Evolutionary conservation across 1,284 basidiomycete genomes (phyloP).

Genomic region (Ceratobasidium theobromae): DNA sequence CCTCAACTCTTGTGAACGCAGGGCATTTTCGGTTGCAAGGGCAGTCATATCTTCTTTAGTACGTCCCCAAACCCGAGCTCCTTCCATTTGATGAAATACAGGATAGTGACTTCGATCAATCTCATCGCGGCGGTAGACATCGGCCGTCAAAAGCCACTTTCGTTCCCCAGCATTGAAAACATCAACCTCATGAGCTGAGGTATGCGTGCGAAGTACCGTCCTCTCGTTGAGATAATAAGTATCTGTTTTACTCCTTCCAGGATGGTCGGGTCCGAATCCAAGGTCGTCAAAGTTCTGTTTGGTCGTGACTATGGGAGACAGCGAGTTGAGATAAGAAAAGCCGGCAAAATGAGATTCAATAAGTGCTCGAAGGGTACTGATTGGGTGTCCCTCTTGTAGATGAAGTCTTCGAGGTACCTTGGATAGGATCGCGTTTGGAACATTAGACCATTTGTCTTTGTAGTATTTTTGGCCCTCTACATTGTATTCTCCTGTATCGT

Average conservation of each 20-base stretch:
- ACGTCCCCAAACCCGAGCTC: conserved; percentile 74
- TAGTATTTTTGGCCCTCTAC: conserved; percentile 14
- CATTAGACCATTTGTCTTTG: conserved; percentile 56
- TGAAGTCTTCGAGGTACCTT: conserved; percentile 76
- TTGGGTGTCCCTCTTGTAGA: conserved; percentile 75
- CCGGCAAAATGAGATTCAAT: conserved; percentile 82
- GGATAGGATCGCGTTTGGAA: conserved; percentile 79
- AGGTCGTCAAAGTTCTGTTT: conserved; percentile 96
- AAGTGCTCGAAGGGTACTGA: conserved; percentile 79
- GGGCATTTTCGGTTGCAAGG: conserved; percentile 52
- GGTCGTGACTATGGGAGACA: conserved; percentile 88
- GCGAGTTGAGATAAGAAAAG: conserved; percentile 60
- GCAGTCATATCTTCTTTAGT: conserved; percentile 56
- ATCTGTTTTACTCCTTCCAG: conserved; percentile 86
- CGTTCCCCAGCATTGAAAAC: conserved; percentile 77
- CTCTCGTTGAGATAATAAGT: conserved; percentile 94
- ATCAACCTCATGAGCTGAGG: conserved; percentile 96
- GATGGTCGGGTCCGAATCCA: conserved; percentile 91
- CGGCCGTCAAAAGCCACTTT: conserved; percentile 92
- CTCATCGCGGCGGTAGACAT: conserved; percentile 98
- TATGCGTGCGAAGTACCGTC: conserved; percentile 95
- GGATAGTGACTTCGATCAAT: conserved; percentile 98
- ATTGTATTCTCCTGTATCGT: conserved; percentile 1
- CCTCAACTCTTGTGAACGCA: conserved; percentile 62
- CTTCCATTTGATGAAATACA: conserved; percentile 99